Evolutionary conservation across 768 basidiomycete species (phyloP).

Genomic region (Rhizopogon vulgaris): DNA sequence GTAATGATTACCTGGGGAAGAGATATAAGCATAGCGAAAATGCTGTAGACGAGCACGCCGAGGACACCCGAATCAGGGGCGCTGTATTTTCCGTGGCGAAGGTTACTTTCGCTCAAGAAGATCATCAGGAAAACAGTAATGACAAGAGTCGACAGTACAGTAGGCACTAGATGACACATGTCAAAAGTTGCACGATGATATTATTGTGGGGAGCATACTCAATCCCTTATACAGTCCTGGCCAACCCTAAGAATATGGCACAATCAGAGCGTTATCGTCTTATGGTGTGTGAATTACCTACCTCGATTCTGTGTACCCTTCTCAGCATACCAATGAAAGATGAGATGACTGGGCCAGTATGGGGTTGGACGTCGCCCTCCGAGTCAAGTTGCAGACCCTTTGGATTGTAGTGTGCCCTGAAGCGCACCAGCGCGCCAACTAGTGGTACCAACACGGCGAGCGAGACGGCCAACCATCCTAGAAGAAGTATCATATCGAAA

Average conservation of each 20-base stretch:
- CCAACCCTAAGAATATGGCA: conserved; percentile 42
- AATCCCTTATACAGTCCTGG: conserved; percentile 77
- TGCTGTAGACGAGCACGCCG: conserved; percentile 58
- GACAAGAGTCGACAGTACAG: conserved; percentile 40
- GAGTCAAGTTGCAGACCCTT: conserved; percentile 76
- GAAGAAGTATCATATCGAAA: conserved; percentile 34
- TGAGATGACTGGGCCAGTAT: conserved; percentile 72
- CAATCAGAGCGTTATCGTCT: background rate
- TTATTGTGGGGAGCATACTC: conserved; percentile 32
- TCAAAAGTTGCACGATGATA: conserved; percentile 34
- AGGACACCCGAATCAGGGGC: conserved; percentile 56
- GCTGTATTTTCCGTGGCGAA: conserved; percentile 60
- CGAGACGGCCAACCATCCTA: conserved; percentile 42
- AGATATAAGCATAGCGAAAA: conserved; percentile 59
- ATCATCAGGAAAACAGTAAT: conserved; percentile 53
- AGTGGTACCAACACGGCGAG: conserved; percentile 57
- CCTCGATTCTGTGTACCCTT: conserved; percentile 71
- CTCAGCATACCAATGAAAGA: conserved; percentile 70
- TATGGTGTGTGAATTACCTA: conserved; percentile 20
- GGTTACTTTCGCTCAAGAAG: conserved; percentile 50
- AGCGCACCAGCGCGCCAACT: conserved; percentile 65
- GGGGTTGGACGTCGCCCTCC: conserved; percentile 69
- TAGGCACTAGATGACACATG: conserved; percentile 37
- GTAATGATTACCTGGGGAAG: conserved; percentile 70
- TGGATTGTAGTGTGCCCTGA: conserved; percentile 82